Base-by-base conservation (phyloP, 106 monocot genomes). In the Platanthera guangdongensis region DNA sequence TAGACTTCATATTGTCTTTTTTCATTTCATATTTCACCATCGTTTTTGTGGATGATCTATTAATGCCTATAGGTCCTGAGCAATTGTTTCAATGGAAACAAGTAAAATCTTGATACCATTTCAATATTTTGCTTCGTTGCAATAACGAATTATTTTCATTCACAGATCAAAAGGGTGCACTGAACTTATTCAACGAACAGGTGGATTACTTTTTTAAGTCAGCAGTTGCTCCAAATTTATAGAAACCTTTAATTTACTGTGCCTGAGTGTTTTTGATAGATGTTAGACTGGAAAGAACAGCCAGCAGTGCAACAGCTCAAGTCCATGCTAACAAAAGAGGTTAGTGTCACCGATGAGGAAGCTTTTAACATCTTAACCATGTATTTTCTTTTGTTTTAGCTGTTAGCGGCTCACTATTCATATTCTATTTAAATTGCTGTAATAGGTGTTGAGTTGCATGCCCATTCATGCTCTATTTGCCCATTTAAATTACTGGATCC, bases 291-390 rank as follows among this genome's bases (percentile, higher is more conserved):
- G 94, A 87, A 89, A 87, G 89, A 89, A 74, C 80, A 81, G 15
- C 77, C 89, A 30, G 85, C 83, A 4, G 79, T 90, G 67, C 83
- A 88, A 69, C 77, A 85, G 47, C 74, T 90, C 75, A 85, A 90
- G 72, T 84, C 85, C 85, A 47, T 84, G 80, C 82, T 92, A 55
- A 90, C 86, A 25, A 92, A 95, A 79, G 95, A 95, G 88, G 95
- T 95, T 22, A 78, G 67, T 77, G 21, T n/a, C 30, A 30, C 19
- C 21, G 19, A 46, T 76, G 75, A 46, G 15, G 19, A 50, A 21
- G 1, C 18, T 72, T 50, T 19, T 11, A 50, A 48, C 28, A 16
- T 71, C 16, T 71, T 48, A 71, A 5, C 16, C 14, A 10, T 47
- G 16, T 47, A 15, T 49, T 11, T 48, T 46, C 47, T 71, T 46